phyloP scores from a whole-genome alignment of 1,284 basidiomycete species.

The Takashimella koratensis region DNA sequence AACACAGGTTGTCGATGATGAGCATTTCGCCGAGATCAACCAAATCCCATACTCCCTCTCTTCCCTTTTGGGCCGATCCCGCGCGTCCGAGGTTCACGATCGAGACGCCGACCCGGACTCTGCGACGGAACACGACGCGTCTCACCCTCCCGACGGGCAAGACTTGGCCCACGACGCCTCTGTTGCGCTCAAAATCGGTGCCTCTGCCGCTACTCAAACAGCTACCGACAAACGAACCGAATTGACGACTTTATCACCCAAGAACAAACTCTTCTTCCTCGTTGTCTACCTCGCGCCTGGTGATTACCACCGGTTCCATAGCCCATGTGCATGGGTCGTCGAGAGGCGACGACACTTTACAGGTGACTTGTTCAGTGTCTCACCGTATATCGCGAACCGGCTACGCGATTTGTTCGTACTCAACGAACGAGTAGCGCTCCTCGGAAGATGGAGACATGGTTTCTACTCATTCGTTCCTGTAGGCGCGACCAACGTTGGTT shows the following conservation, averaged over 20 bases:
- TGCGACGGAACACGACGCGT: slow-evolving; percentile 37
- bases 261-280: slow-evolving; percentile 82
- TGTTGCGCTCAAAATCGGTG: slow-evolving; percentile 46
- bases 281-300: slow-evolving; percentile 98
- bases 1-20: slow-evolving; percentile 54
- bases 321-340: slow-evolving; percentile 93
- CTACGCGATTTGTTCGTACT: slow-evolving; percentile 92
- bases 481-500: slow-evolving; percentile 96
- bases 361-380: slow-evolving; percentile 95
- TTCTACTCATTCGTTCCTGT: slow-evolving; percentile 98
- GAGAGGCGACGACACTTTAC: slow-evolving; percentile 93
- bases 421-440: slow-evolving; percentile 94
- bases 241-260: slow-evolving; percentile 47
- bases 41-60: slow-evolving; percentile 93
- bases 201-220: slow-evolving; percentile 52
- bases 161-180: slow-evolving; percentile 61
- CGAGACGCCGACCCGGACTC: slow-evolving; percentile 3
- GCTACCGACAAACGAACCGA: slow-evolving; percentile 53
- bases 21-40: slow-evolving; percentile 92
- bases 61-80: slow-evolving; percentile 62
- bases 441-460: slow-evolving; percentile 91
- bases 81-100: slow-evolving; percentile 22
- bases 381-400: slow-evolving; percentile 90
- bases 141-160: slow-evolving; percentile 34
- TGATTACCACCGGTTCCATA: slow-evolving; percentile 98